Base-by-base conservation (phyloP, 2,329 filamentous ascomycete species). In the Fusarium sp. region DNA sequence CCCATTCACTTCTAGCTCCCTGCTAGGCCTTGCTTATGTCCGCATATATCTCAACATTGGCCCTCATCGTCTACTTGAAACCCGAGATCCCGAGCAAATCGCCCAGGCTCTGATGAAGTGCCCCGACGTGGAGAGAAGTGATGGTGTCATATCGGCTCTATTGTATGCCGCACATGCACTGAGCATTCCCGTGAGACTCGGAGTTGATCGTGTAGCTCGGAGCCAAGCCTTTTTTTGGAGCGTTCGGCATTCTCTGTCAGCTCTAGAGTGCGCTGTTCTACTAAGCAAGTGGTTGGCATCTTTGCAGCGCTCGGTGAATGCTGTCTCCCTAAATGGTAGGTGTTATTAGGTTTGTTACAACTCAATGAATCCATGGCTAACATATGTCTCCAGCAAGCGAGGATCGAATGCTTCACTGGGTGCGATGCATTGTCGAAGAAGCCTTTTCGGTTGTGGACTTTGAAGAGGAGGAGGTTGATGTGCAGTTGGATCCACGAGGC, bases 201-300 rank as follows among this genome's bases (percentile, higher is more conserved):
- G 88, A 0, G 85, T 90, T 18, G 87, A 88, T 61, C 84, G 86
- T 16, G 88, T 90, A 1, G 87, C 87, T 0, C 82, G 86, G 18
- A 90, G 87, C 18, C 88, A 90, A 60, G 87, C 88, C 0, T 88
- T 89, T 52, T 87, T 89, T 57, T 90, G 88, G 88, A 88, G 87
- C 6, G 87, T 89, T 3, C 83, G 89, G n/a, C 88, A 90, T 62
- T 87, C 87, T 0, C 81, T 90, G 0, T 88, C 86, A 5, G 86
- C 86, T 1, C 81, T 90, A 0, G 88, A 90, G 73, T 89, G 88
- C 22, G 87, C 87, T 0, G 84, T 90, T 0, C 79, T 90, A 4
- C 78, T 90, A 0, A 87, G 86, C 16, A 90, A 89, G 69, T 87
- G 86, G 85, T 80, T 87, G 13, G 52, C 52, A 10, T 56, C 52